Percentiles rank a stretch among this genome's conserved stretches.
These are phyloP conservation scores for Sugiyamaella grinbergsii DNA, from an alignment of 1,139 yeast species.

Conservation along the genomic window DNA sequence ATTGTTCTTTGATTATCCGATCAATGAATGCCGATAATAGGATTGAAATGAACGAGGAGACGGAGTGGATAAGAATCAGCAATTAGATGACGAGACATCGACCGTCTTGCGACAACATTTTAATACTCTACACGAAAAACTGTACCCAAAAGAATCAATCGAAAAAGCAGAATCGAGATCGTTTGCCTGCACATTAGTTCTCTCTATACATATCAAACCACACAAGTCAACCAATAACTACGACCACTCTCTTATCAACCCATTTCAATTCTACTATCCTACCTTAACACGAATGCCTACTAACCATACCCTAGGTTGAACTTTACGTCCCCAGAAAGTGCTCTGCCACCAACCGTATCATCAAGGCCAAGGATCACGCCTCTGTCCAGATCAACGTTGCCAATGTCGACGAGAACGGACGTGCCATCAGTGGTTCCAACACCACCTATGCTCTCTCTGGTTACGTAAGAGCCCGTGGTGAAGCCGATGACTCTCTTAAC, in stretches of 20 bases:
- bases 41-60: background rate
- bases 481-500: conserved; percentile 98
- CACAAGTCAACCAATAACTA: background rate
- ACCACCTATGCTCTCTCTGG: conserved; percentile 97
- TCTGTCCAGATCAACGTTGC: conserved; percentile 92
- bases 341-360: conserved; percentile 99
- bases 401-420: conserved; percentile 92
- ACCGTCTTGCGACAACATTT: no score
- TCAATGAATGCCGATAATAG: no score
- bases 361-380: conserved; percentile 99
- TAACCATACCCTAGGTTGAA: conserved; percentile 68
- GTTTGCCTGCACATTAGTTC: no score
- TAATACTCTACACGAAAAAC: no score
- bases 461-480: conserved; percentile 88
- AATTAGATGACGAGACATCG: no score
- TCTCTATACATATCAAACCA: no score
- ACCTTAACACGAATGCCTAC: background rate
- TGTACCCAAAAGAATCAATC: background rate
- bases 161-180: background rate
- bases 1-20: background rate
- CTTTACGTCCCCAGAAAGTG: conserved; percentile 99
- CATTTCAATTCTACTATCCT: background rate
- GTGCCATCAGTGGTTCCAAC: conserved; percentile 88
- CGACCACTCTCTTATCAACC: background rate
- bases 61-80: background rate